phyloP scores from a whole-genome alignment of 2,329 filamentous ascomycete genomes.

The Diplodia intermedia region DNA sequence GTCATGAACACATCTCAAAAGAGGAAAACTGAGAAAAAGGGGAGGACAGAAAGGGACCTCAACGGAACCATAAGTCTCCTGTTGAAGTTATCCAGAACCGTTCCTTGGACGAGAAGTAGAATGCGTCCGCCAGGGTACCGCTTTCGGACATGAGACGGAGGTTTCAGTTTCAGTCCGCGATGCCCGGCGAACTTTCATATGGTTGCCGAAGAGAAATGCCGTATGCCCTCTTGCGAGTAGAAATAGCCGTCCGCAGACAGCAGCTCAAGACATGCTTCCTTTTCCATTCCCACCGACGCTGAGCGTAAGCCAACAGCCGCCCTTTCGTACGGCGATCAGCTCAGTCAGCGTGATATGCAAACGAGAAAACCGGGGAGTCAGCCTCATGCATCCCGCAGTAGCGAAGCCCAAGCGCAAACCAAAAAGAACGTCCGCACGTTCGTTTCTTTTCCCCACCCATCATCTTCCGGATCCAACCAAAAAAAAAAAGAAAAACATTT shows the following conservation, averaged over 20 bases:
- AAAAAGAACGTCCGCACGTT: not conserved
- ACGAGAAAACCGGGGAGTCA: not conserved
- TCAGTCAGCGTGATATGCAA: not conserved
- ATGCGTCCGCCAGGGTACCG: not conserved
- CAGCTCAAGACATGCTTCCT: not conserved
- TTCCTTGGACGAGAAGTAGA: not conserved
- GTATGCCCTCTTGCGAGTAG: not conserved
- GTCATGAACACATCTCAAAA: not conserved
- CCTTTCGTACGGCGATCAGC: not conserved
- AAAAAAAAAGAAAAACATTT: constrained; percentile 33
- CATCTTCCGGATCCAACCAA: no score
- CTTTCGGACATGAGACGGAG: not conserved
- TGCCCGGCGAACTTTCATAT: not conserved
- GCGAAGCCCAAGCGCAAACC: not conserved
- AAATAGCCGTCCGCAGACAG: not conserved
- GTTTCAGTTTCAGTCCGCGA: not conserved
- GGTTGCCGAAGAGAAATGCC: not conserved
- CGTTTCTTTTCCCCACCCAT: not conserved
- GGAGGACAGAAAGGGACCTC: not conserved
- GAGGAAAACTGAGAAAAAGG: not conserved
- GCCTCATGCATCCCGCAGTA: not conserved
- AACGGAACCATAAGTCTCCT: not conserved
- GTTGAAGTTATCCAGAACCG: not conserved
- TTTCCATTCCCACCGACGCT: not conserved
- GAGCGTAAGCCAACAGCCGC: not conserved